Percentiles rank a stretch among this genome's conserved stretches.
These are phyloP conservation scores for Aspergillus floridensis DNA, from an alignment of 2,329 filamentous ascomycete genomes.

Conservation along the genomic window DNA sequence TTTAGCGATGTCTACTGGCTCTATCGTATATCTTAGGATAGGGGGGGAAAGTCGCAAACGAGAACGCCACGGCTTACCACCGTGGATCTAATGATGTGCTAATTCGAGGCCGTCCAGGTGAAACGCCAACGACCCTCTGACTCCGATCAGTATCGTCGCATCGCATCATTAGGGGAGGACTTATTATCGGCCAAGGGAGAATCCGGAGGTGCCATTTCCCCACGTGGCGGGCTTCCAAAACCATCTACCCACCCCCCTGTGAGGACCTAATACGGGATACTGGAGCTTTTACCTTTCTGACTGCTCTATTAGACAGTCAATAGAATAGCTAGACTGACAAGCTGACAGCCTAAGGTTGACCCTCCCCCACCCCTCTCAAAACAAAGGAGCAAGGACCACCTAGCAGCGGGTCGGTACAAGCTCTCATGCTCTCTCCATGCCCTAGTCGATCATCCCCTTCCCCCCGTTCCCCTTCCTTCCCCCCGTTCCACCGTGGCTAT, in stretches of 20 bases:
- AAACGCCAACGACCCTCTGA: not conserved
- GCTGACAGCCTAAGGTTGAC: not conserved
- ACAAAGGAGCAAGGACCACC: not conserved
- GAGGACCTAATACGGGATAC: not conserved
- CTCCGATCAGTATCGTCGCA: not conserved
- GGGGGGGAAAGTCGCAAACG: not conserved
- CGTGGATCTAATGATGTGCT: not conserved
- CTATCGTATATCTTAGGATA: not conserved
- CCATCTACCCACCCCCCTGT: not conserved
- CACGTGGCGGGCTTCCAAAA: conserved; percentile 3
- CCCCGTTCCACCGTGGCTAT: not conserved
- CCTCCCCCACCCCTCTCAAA: not conserved
- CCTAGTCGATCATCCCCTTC: too few relatives aligned
- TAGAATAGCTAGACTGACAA: not conserved
- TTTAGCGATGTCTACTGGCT: too few relatives aligned
- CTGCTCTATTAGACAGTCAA: not conserved
- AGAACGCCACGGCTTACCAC: not conserved
- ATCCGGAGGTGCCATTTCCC: not conserved
- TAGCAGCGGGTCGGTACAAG: not conserved
- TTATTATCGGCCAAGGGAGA: not conserved
- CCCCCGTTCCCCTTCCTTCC: not conserved
- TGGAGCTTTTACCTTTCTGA: not conserved
- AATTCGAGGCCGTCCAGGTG: not conserved
- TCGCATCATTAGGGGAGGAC: not conserved
- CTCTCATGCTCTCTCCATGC: not conserved